Evolutionary conservation across 2,329 filamentous ascomycete species (phyloP).

Genomic region (Acephala macrosclerotiorum): DNA sequence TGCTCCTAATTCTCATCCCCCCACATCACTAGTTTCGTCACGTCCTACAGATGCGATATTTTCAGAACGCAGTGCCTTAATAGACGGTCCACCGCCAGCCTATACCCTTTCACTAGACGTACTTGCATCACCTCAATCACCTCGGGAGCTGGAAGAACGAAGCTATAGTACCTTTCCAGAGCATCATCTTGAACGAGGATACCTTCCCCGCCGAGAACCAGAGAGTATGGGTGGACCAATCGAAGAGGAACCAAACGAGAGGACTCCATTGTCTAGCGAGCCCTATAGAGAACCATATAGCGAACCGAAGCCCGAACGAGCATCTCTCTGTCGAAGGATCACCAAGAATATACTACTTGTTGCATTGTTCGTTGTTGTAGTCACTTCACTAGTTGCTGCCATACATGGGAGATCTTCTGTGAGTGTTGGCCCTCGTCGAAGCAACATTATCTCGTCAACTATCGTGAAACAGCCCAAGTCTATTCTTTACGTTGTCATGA

Average conservation of each 20-base stretch:
- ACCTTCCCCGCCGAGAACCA: constrained; percentile 29
- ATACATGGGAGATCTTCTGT: background rate
- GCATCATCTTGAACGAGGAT: constrained; percentile 35
- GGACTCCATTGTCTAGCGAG: constrained; percentile 33
- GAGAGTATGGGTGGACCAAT: constrained; percentile 41
- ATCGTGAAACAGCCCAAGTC: background rate
- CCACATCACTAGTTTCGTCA: constrained; percentile 26
- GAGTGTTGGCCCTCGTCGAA: background rate
- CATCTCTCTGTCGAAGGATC: constrained; percentile 12
- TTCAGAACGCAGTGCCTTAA: constrained; percentile 25
- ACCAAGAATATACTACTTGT: background rate
- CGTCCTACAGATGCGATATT: constrained; percentile 25
- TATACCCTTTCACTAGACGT: constrained; percentile 32
- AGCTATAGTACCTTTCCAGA: constrained; percentile 39
- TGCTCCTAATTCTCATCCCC: constrained; percentile 22
- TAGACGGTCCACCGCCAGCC: constrained; percentile 39
- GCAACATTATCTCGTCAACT: background rate
- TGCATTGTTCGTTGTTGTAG: constrained; percentile 4
- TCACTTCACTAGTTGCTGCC: background rate
- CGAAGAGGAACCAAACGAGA: constrained; percentile 33
- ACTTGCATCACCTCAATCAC: constrained; percentile 13
- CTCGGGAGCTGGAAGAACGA: constrained; percentile 7
- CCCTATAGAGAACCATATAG: constrained; percentile 10
- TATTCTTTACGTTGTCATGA: background rate
- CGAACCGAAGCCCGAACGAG: background rate